Evolutionary conservation across 2,329 filamentous ascomycete species (phyloP), one percentile per base, ranked within the genome.

Genomic region (Triangularia setosa): DNA sequence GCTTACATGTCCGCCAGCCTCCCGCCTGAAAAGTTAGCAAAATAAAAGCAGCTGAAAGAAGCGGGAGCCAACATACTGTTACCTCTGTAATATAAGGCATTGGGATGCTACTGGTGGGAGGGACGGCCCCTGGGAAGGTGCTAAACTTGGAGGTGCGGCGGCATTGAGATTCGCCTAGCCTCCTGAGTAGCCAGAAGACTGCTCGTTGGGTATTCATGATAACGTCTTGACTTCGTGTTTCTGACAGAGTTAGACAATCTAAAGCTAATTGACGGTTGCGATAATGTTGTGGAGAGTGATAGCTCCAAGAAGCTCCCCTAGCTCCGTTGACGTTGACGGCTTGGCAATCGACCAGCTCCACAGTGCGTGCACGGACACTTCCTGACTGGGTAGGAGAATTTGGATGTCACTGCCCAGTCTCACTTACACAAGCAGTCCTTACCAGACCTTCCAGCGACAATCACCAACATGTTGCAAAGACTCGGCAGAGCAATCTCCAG

Each of bases 1-100:
- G 40, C 87, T 70, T 81, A 92, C 90, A 92, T 76, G 89, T 91
- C 75, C 89, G 88, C 84, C 90, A 91, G 67, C 90, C 90, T 69
- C 88, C 88, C 72, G 88, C 84, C 90, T 93, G 72, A 33, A 69
- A 60, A 64, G 74, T 79, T 65, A 79, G 78, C 63, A 52, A 56
- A 25, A 53, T 59, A 53, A 18, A 21, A 8, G n/a, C 4, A 14
- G n/a, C 8, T 48, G 7, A 9, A 35, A 57, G 18, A n/a, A 35
- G 24, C 35, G 57, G 28, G 35, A 44, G 60, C 60, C 68, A 60
- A 69, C 77, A 62, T 78, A 83, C 81, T 66, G 81, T 82, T 63
- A 83, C 80, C 73, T 83, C 81, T 62, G 81, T 83, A 72, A 87
- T 87, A 71, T 85, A 87, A 0, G 85, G 85, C 76, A 87, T 80